Base-by-base conservation (phyloP, 768 basidiomycete genomes). In the Leucocoprinus leucothites region DNA sequence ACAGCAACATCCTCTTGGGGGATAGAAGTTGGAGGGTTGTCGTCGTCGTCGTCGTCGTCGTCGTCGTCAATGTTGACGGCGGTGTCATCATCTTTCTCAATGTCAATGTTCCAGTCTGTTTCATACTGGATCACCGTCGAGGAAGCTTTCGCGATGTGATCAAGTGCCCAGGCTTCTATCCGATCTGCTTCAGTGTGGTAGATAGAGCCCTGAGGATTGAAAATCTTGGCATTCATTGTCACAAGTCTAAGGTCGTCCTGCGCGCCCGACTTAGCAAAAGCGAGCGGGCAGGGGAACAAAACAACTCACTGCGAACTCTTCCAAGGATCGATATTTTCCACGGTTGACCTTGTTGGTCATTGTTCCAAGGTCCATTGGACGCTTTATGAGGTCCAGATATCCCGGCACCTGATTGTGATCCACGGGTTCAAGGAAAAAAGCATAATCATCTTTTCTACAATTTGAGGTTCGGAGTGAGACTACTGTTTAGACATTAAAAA, bases 291-390 rank as follows among this genome's bases (percentile, higher is more conserved):
- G 5, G 13, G 18, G 9, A 38, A 38, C 16, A 28, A n/a, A 22
- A 18, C 48, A 48, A 73, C 86, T 56, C 63, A 90, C 90, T 7
- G 82, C 75, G 65, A 92, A 92, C 41, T 92, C 89, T 54, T 91
- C 89, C 46, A 92, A 68, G 2, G 87, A 87, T 18, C 86, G 79
- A 67, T 96, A 96, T 58, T 81, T 83, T 4, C 89, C 88, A 63
- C 72, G 81, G 56, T 78, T 78, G 43, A 94, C 87, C 69, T 94
- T 96, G 52, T 75, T 73, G 18, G 85, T 71, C 75, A 98, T 89
- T 0, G 94, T 94, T 0, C 90, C 89, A 53, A 98, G 76, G 64
- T 98, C 94, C 94, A 98, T 98, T 6, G 95, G 94, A 18, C 78
- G 76, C 62, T 88, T 86, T 48, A 98, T 82, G 46, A 85, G 72